These are phyloP conservation scores for Ogataea neopini DNA, from an alignment of 805 yeast genomes.

Conservation along the genomic window DNA sequence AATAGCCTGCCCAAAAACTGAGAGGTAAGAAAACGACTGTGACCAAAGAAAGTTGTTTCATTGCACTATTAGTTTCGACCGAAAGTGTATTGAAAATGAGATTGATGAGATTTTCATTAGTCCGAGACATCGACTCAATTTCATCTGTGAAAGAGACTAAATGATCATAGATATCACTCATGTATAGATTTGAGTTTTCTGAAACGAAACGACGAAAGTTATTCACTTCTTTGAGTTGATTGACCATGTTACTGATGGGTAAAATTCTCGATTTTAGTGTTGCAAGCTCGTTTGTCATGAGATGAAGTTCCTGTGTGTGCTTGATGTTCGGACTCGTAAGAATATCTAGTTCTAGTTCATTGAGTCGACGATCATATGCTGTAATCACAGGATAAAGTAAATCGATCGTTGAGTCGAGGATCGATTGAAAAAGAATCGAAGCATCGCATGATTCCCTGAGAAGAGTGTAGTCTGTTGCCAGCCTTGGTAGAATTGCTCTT, in stretches of 20 bases:
- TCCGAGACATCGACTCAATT: conserved; percentile 53
- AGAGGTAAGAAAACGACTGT: conserved; percentile 61
- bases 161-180: conserved; percentile 60
- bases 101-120: conserved; percentile 50
- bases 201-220: conserved; percentile 34
- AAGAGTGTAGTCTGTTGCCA: conserved; percentile 46
- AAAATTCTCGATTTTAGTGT: conserved; percentile 46
- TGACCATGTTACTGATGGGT: conserved; percentile 49
- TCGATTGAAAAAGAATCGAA: conserved; percentile 52
- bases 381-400: conserved; percentile 52
- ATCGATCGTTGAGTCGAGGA: conserved; percentile 57
- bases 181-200: conserved; percentile 46
- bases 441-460: conserved; percentile 53
- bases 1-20: conserved; percentile 62
- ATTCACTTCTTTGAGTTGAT: conserved; percentile 45
- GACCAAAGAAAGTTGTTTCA: conserved; percentile 53
- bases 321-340: conserved; percentile 48
- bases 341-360: conserved; percentile 53
- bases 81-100: conserved; percentile 59
- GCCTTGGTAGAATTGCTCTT: conserved; percentile 49
- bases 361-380: conserved; percentile 49
- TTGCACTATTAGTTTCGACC: conserved; percentile 54
- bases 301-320: conserved; percentile 53
- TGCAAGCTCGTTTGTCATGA: conserved; percentile 54
- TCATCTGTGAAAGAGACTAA: conserved; percentile 52